phyloP scores from a whole-genome alignment of 208 protist genomes.

The Leishmania major region DNA sequence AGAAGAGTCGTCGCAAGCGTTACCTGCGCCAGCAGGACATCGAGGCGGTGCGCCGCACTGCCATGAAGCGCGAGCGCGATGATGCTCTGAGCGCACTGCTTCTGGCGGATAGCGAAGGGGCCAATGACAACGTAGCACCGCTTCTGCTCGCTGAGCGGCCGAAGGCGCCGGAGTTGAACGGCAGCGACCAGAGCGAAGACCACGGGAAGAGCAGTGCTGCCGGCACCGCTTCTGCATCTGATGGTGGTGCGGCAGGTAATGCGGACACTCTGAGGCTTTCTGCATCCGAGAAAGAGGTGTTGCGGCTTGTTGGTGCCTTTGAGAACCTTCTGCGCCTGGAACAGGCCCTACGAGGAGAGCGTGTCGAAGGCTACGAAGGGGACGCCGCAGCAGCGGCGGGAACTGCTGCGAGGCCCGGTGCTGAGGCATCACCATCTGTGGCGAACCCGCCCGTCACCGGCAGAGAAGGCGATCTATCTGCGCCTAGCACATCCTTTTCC shows the following conservation, averaged over 20 bases:
- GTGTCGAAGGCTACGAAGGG: constrained; percentile 19
- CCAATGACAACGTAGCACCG: not conserved
- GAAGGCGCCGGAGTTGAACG: not conserved
- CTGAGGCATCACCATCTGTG: constrained; percentile 4
- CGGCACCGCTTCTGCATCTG: not conserved
- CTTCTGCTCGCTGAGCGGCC: constrained; percentile 14
- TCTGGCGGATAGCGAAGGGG: constrained; percentile 22
- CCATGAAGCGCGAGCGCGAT: constrained; percentile 90
- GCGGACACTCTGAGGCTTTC: constrained; percentile 11
- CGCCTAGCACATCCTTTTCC: constrained; percentile 1
- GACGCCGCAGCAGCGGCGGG: not conserved
- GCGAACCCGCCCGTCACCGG: constrained; percentile 15
- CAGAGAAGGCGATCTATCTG: not conserved
- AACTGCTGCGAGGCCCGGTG: not conserved
- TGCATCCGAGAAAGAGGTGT: constrained; percentile 42
- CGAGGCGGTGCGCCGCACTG: constrained; percentile 65
- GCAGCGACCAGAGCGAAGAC: not conserved
- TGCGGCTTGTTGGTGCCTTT: constrained; percentile 79
- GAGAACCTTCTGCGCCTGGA: constrained; percentile 82
- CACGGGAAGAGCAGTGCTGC: not conserved
- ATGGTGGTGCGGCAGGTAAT: not conserved
- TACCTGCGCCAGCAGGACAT: constrained; percentile 77
- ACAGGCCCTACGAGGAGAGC: constrained; percentile 20
- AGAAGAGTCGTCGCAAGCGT: constrained; percentile 72
- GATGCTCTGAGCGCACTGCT: constrained; percentile 71